phyloP scores from a whole-genome alignment of 345 rosid species.

The Trapa incisa region DNA sequence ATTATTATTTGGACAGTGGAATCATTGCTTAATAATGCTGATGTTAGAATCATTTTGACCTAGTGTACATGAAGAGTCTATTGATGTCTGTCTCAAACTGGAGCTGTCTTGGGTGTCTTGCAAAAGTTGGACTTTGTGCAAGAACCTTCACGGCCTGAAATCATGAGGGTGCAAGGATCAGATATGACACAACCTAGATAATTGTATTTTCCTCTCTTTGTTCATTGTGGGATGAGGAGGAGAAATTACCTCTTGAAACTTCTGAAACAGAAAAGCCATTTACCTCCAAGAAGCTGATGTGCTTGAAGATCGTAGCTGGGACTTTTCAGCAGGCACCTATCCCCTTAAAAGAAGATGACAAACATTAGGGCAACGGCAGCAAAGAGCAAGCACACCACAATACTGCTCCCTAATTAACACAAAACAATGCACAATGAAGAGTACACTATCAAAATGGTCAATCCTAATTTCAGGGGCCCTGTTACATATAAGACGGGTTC shows the following conservation, averaged over 20 bases:
- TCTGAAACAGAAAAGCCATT: constrained; percentile 34
- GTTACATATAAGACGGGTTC: too few species aligned
- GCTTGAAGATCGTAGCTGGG: neutral
- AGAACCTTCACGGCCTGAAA: constrained; percentile 53
- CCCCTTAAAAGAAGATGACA: neutral
- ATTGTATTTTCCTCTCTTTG: neutral
- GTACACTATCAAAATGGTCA: too few species aligned
- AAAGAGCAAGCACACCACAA: neutral
- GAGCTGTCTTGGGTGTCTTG: constrained; percentile 54
- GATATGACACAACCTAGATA: neutral
- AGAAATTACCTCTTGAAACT: constrained; percentile 30
- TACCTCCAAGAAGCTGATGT: neutral
- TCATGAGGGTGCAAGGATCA: neutral
- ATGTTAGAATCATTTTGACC: constrained; percentile 19
- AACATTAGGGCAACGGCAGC: neutral
- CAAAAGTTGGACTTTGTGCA: constrained; percentile 57
- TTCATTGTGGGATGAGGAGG: neutral
- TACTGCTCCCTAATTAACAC: neutral
- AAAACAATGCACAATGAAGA: neutral
- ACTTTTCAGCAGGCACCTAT: neutral
- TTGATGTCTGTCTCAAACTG: constrained; percentile 74
- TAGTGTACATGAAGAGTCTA: constrained; percentile 63
- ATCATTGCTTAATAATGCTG: neutral
- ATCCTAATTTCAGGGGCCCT: too few species aligned
- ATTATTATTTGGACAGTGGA: neutral